A percentile compares a stretch with the other conserved stretches of the same genome.
phyloP scores from a whole-genome alignment of 129 eudicot species.

The Solidago caesia region DNA sequence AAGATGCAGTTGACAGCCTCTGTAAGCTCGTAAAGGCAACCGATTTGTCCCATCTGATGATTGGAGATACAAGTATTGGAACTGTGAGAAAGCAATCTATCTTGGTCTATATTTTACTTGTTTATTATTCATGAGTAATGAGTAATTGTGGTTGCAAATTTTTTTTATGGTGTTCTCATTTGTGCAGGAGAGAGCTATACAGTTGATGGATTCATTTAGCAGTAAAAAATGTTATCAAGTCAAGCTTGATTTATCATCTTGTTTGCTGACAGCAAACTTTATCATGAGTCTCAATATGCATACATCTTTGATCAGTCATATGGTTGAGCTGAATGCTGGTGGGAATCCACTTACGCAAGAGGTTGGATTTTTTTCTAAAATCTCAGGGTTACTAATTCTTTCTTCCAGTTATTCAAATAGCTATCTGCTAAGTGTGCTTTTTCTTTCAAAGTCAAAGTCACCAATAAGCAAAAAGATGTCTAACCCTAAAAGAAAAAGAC shows the following conservation, averaged over 20 bases:
- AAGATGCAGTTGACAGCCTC: constrained; percentile 66
- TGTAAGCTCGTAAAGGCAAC: constrained; percentile 67
- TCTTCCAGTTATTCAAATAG: background rate
- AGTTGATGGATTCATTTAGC: constrained; percentile 64
- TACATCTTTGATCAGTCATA: constrained; percentile 40
- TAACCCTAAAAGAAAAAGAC: background rate
- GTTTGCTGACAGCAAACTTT: constrained; percentile 56
- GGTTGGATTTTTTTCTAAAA: constrained; percentile 36
- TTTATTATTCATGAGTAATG: background rate
- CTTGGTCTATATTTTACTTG: background rate
- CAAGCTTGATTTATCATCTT: constrained; percentile 79
- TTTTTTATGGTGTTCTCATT: background rate
- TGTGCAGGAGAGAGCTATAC: constrained; percentile 76
- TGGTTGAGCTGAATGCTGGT: constrained; percentile 68
- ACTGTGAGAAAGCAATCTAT: constrained; percentile 44
- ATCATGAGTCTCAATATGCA: constrained; percentile 41
- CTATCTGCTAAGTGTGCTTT: background rate
- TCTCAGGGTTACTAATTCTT: background rate
- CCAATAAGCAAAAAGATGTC: background rate
- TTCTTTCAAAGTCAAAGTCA: background rate
- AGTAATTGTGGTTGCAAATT: background rate
- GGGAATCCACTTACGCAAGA: constrained; percentile 66
- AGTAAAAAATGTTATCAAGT: constrained; percentile 54
- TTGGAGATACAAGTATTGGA: constrained; percentile 73
- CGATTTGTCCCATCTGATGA: constrained; percentile 71